These are phyloP conservation scores for Aphanomyces invadans DNA, from an alignment of 352 stramenopile genomes.

Conservation along the genomic window DNA sequence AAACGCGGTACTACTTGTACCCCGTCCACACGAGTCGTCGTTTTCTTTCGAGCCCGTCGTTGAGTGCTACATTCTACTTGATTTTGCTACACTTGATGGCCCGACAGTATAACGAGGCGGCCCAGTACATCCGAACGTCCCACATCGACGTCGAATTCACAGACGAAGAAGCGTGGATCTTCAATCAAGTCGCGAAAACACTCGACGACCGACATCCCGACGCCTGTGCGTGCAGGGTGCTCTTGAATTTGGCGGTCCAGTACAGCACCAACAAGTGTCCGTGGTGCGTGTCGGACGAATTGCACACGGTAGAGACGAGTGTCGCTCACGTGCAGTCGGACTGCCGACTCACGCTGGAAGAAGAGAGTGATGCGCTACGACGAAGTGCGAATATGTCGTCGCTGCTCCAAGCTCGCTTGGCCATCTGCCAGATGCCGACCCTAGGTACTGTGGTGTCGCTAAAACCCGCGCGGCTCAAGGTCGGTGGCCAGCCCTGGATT, in stretches of 20 bases:
- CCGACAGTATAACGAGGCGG: slow-evolving; percentile 91
- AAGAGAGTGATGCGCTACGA: slow-evolving; percentile 89
- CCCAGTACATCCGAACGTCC: slow-evolving; percentile 93
- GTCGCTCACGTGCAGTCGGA: slow-evolving; percentile 87
- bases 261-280: slow-evolving; percentile 90
- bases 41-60: slow-evolving; percentile 92
- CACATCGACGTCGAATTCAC: slow-evolving; percentile 95
- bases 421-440: slow-evolving; percentile 33
- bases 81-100: slow-evolving; percentile 96
- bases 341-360: slow-evolving; percentile 89
- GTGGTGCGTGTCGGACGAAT: slow-evolving; percentile 66
- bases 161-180: slow-evolving; percentile 95
- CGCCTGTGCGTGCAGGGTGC: slow-evolving; percentile 92
- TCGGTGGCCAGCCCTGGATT: slow-evolving; percentile 78
- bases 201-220: slow-evolving; percentile 93
- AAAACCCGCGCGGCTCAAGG: slow-evolving; percentile 56
- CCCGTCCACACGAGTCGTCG: slow-evolving; percentile 94
- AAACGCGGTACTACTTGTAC: slow-evolving; percentile 95
- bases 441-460: slow-evolving; percentile 36
- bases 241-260: slow-evolving; percentile 70
- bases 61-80: slow-evolving; percentile 96
- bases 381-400: slow-evolving; percentile 59
- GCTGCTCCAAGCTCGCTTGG: slow-evolving; percentile 59
- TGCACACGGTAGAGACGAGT: slow-evolving; percentile 86
- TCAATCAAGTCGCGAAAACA: slow-evolving; percentile 92